Percentiles rank a stretch among this genome's conserved stretches.
Conservation (phyloP, 1,139 yeast species). For the Blastobotrys apis region DNA sequence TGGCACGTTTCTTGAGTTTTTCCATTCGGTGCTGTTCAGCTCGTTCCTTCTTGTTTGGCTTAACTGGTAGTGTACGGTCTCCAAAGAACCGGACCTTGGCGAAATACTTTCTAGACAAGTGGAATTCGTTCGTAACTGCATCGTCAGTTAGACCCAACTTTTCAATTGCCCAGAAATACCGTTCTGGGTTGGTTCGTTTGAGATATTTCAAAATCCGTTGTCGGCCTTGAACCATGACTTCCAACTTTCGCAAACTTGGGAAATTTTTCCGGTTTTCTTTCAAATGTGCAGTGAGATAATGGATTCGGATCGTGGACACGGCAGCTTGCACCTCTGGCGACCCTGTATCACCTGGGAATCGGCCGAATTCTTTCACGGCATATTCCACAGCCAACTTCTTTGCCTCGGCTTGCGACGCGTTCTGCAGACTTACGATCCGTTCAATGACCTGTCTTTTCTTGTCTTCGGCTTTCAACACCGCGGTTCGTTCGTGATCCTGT, state of each 20-base stretch:
- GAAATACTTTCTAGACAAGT: constrained; percentile 77
- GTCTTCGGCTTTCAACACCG: constrained; percentile 43
- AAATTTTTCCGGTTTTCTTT: constrained; percentile 71
- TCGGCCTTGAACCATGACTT: constrained; percentile 84
- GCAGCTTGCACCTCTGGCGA: constrained; percentile 97
- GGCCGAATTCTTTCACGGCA: constrained; percentile 74
- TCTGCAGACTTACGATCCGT: constrained; percentile 70
- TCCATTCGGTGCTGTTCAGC: constrained; percentile 27
- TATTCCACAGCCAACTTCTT: constrained; percentile 55
- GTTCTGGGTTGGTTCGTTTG: constrained; percentile 71
- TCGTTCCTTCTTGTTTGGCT: constrained; percentile 31
- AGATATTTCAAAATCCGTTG: constrained; percentile 78
- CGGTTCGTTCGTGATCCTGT: constrained; percentile 26
- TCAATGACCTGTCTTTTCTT: constrained; percentile 64
- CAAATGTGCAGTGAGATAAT: constrained; percentile 71
- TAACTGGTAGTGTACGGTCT: constrained; percentile 33
- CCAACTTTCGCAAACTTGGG: constrained; percentile 60
- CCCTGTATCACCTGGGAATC: constrained; percentile 88
- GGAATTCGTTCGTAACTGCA: constrained; percentile 73
- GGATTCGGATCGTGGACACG: constrained; percentile 73
- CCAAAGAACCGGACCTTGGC: constrained; percentile 86
- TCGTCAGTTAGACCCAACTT: constrained; percentile 85
- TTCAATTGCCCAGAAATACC: constrained; percentile 79
- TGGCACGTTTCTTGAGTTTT: constrained; percentile 30
- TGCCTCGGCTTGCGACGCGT: constrained; percentile 58